A percentile compares a stretch with the other conserved stretches of the same genome.
phyloP scores from a whole-genome alignment of 306 rosid species.

The Pyrus bretschneideri region DNA sequence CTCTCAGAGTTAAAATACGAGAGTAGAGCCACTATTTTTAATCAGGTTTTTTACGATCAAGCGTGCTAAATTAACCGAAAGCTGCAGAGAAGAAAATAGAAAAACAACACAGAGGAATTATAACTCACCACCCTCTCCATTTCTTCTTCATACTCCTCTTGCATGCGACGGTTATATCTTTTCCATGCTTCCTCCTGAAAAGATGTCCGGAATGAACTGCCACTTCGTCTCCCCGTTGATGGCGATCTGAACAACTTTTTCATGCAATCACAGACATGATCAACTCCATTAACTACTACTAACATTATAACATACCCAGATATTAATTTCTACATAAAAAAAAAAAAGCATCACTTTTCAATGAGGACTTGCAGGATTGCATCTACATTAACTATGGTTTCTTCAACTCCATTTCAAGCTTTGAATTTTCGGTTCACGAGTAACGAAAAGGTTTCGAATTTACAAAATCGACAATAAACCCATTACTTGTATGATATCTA shows the following conservation, averaged over 20 bases:
- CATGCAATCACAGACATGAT: conserved; percentile 22
- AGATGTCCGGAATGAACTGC: conserved; percentile 51
- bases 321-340: neutral
- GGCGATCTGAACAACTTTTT: conserved; percentile 59
- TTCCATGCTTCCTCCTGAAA: conserved; percentile 94
- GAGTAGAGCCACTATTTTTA: neutral
- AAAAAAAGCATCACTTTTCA: neutral
- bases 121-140: conserved; percentile 88
- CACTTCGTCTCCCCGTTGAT: conserved; percentile 46
- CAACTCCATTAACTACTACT: conserved; percentile 19
- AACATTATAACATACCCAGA: neutral
- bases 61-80: neutral
- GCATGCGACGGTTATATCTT: conserved; percentile 71
- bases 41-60: neutral
- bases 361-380: neutral
- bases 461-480: neutral
- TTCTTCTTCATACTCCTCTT: conserved; percentile 96
- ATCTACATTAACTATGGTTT: neutral
- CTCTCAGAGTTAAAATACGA: neutral
- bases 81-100: neutral
- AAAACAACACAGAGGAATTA: neutral
- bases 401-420: neutral
- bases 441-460: neutral
- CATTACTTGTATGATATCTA: conserved; percentile 16
- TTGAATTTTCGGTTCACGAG: neutral